Evolutionary conservation across 805 yeast species (phyloP).

Genomic region (Candida tallmaniae): DNA sequence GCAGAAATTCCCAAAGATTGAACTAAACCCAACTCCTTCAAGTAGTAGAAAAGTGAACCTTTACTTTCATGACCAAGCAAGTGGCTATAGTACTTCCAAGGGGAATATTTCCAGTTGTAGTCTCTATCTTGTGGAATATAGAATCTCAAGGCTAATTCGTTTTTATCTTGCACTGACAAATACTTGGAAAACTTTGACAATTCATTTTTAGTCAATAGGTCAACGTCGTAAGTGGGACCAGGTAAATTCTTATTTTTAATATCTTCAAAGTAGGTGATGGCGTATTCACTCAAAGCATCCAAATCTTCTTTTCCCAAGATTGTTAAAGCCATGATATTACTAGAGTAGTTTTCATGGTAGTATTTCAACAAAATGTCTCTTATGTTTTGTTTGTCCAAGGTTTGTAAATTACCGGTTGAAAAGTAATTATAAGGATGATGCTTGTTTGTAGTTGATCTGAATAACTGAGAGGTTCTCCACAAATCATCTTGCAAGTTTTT

Average conservation of each 20-base stretch:
- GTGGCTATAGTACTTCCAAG: constrained; percentile 71
- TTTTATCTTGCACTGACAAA: constrained; percentile 78
- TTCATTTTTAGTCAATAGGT: constrained; percentile 48
- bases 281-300: constrained; percentile 70
- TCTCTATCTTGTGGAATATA: constrained; percentile 70
- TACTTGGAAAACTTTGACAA: constrained; percentile 55
- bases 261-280: constrained; percentile 55
- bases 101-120: constrained; percentile 58
- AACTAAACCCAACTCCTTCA: constrained; percentile 77
- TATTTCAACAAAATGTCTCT: constrained; percentile 78
- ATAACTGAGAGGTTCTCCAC: constrained; percentile 87
- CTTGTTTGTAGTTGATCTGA: constrained; percentile 66
- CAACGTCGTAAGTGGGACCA: constrained; percentile 41
- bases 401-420: constrained; percentile 80
- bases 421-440: constrained; percentile 83
- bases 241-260: constrained; percentile 49
- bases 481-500: constrained; percentile 85
- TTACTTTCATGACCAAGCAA: constrained; percentile 89
- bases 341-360: constrained; percentile 66
- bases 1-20: constrained; percentile 73
- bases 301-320: constrained; percentile 78
- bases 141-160: constrained; percentile 63
- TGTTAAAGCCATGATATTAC: constrained; percentile 85
- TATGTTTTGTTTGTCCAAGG: constrained; percentile 70
- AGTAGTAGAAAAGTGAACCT: constrained; percentile 71